Base-by-base conservation (phyloP, 2,329 filamentous ascomycete species). In the Basipetospora sp. region DNA sequence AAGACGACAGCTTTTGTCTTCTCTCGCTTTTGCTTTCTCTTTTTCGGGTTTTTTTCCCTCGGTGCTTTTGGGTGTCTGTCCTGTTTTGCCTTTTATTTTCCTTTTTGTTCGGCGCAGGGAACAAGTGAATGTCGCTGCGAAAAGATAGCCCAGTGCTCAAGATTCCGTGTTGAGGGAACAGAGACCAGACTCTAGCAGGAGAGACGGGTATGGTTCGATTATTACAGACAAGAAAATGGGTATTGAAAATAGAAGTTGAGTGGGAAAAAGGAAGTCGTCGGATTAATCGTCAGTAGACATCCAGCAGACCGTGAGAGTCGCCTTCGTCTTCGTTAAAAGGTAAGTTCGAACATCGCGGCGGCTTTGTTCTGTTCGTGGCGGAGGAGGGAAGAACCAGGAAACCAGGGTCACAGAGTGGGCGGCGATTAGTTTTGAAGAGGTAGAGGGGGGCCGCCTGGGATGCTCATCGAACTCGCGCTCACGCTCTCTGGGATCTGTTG, bases 81-180 rank as follows among this genome's bases (percentile, higher is more conserved):
- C 22, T 25, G 22, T 25, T 25, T 25, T 39, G 22, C 29, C 36
- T 29, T 27, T 34, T 39, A 15, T 34, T 33, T 16, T 13, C 14
- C 19, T 19, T 39, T 17, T 19, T 28, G 11, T 28, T 19, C n/a
- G n/a, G n/a, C 39, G 39, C 39, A 41, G 37, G 39, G 34, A 36
- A 41, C 39, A 41, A 41, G 39, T 41, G 29, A 41, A 41, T 41
- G 39, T 28, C 39, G 34, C 39, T 41, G 38, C 38, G 32, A 28
- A 16, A 18, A 32, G 27, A 38, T 14, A 27, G 34, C 20, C 31
- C 15, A 33, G 31, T 34, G 4, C 16, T 28, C 8, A 15, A 17
- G 20, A 19, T 34, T 31, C 22, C 15, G 14, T 38, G 18, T 5
- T 31, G 8, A 13, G 22, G 36, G 31, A 29, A 39, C 10, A 33